Base-by-base conservation (phyloP, 768 basidiomycete genomes). In the Psilocybe cyanescens region DNA sequence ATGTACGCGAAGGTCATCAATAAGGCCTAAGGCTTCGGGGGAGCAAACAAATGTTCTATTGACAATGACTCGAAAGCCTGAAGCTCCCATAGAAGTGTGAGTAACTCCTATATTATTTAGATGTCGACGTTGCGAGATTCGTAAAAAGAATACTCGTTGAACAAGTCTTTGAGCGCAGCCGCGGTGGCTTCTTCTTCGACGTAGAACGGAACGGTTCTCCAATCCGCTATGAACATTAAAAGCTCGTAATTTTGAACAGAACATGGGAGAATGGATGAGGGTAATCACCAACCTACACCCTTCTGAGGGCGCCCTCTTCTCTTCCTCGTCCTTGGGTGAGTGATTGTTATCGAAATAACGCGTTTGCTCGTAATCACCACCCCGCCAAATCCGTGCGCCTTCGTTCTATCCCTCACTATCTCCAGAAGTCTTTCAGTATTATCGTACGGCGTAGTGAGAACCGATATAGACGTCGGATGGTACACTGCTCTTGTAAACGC, bases 351-450 rank as follows among this genome's bases (percentile, higher is more conserved):
- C 8, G 3, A 39, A 17, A 3, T 45, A 50, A 50, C 24, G 46
- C 95, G 79, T 31, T 84, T 87, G 67, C 92, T 94, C 3, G 94
- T 97, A 19, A 95, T 68, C 50, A 95, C 81, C 5, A 94, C 88
- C 4, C 89, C 94, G 6, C 72, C 73, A 59, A 83, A 75, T 17
- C 61, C 65, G 19, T 70, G 62, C 9, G 45, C 17, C 1, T 24
- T 55, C 1, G 83, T 80, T 0, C 83, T 83, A 6, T 59, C 45
- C 1, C 64, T 55, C 16, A 91, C 71, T 53, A 82, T 72, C 14
- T 73, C 64, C 30, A 72, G 68, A 11, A 96, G 79, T 11, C 59
- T 50, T 0, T 78, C 69, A 9, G 82, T 61, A 65, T 91, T 85
- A 19, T 79, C 79, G 47, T 84, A 72, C 6, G 78, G 74, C 0